A percentile compares a stretch with the other conserved stretches of the same genome.
Conservation (phyloP, 2,329 filamentous ascomycete genomes). For the Simplicillium aogashimaense region DNA sequence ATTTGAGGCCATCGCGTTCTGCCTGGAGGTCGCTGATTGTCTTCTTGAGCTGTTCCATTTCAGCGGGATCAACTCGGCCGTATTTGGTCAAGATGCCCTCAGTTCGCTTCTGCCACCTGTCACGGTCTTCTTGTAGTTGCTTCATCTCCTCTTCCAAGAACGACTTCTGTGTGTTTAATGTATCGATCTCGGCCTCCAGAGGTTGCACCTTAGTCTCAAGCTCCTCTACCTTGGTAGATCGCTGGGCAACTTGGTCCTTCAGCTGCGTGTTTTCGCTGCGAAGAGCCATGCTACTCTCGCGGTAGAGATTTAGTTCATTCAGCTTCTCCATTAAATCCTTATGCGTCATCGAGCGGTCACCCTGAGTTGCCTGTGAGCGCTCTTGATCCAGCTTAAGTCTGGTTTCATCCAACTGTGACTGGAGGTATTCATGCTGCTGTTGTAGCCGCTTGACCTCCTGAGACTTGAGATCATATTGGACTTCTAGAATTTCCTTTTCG, state of each 20-base stretch:
- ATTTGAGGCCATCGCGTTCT: slow-evolving; percentile 50
- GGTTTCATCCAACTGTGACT: slow-evolving; percentile 80
- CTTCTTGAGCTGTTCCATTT: slow-evolving; percentile 81
- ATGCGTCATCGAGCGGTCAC: slow-evolving; percentile 65
- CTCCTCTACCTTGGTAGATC: slow-evolving; percentile 63
- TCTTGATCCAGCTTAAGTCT: slow-evolving; percentile 87
- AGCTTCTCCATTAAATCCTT: slow-evolving; percentile 90
- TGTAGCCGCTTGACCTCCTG: slow-evolving; percentile 83
- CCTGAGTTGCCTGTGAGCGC: slow-evolving; percentile 65
- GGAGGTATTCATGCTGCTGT: slow-evolving; percentile 80
- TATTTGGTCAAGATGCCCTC: slow-evolving; percentile 95
- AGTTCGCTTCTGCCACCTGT: slow-evolving; percentile 91
- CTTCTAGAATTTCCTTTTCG: slow-evolving; percentile 95
- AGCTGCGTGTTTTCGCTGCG: slow-evolving; percentile 77
- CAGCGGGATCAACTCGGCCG: slow-evolving; percentile 86
- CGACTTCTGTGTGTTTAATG: slow-evolving; percentile 71
- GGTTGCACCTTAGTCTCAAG: slow-evolving; percentile 70
- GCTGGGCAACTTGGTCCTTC: slow-evolving; percentile 65
- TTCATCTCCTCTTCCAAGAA: slow-evolving; percentile 82
- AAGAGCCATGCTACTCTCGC: slow-evolving; percentile 86
- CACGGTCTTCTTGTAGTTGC: slow-evolving; percentile 80
- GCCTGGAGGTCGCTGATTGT: slow-evolving; percentile 56
- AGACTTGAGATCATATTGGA: slow-evolving; percentile 84
- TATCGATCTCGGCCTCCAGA: slow-evolving; percentile 67
- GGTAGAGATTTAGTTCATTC: slow-evolving; percentile 90